These are phyloP conservation scores for Boletus rubescentipes DNA, from an alignment of 768 basidiomycete species.

Conservation along the genomic window DNA sequence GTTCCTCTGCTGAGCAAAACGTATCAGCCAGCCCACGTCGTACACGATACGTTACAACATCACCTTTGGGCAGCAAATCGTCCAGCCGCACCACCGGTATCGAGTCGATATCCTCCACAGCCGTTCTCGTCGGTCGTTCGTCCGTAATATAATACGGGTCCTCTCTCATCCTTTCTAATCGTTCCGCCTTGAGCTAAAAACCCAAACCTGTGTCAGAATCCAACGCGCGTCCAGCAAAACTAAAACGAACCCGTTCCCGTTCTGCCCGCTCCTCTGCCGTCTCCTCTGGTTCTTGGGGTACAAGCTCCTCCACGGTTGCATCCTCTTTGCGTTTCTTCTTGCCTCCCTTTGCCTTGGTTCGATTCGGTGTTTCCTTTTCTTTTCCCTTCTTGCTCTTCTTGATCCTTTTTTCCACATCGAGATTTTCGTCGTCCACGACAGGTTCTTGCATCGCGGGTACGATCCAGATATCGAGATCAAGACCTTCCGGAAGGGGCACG, in stretches of 20 bases:
- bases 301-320: constrained; percentile 24
- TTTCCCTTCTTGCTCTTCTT: constrained; percentile 47
- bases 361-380: constrained; percentile 39
- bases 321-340: constrained; percentile 45
- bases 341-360: constrained; percentile 36
- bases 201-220: constrained; percentile 4
- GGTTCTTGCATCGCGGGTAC: constrained; percentile 54
- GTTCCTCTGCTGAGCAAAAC: constrained; percentile 34
- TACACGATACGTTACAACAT: neutral
- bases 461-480: constrained; percentile 87
- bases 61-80: constrained; percentile 50
- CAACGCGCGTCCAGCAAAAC: neutral
- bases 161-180: constrained; percentile 71
- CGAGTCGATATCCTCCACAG: constrained; percentile 71
- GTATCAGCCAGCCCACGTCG: constrained; percentile 22
- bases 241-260: constrained; percentile 58
- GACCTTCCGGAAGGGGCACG: constrained; percentile 77
- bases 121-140: constrained; percentile 42
- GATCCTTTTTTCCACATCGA: constrained; percentile 39
- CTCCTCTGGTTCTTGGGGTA: constrained; percentile 46
- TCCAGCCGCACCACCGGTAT: constrained; percentile 91
- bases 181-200: constrained; percentile 68
- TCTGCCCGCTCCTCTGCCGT: constrained; percentile 59
- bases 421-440: constrained; percentile 31
- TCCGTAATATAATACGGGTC: constrained; percentile 93